Conservation (phyloP, 192 early-diverging fungal genomes). For the Coemansia sp. region DNA sequence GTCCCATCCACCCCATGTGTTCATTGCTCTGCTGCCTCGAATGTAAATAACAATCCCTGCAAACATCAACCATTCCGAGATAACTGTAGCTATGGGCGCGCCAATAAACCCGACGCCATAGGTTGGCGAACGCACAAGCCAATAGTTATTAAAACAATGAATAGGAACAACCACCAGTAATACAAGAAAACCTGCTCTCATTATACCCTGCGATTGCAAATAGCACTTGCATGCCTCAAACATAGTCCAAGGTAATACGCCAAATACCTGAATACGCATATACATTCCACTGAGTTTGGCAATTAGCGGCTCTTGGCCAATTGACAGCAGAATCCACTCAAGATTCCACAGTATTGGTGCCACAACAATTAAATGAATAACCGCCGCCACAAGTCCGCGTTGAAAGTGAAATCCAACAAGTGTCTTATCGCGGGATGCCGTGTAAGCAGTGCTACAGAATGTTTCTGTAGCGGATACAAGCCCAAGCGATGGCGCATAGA, state of each 20-base stretch:
- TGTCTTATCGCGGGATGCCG: constrained; percentile 15
- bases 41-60: constrained; percentile 62
- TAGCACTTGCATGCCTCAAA: constrained; percentile 77
- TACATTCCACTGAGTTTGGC: constrained; percentile 58
- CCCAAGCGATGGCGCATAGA: constrained; percentile 55
- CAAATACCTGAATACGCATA: constrained; percentile 61
- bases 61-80: constrained; percentile 67
- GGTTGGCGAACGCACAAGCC: constrained; percentile 62
- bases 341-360: constrained; percentile 6
- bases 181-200: constrained; percentile 75
- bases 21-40: constrained; percentile 53
- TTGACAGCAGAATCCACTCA: constrained; percentile 59
- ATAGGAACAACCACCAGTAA: constrained; percentile 65
- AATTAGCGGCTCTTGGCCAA: constrained; percentile 69
- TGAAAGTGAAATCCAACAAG: constrained; percentile 12
- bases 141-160: constrained; percentile 70
- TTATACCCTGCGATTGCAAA: constrained; percentile 75
- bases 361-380: neutral
- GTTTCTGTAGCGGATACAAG: constrained; percentile 40
- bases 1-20: constrained; percentile 80
- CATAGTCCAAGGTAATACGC: constrained; percentile 65
- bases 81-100: constrained; percentile 69
- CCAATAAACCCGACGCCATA: constrained; percentile 69
- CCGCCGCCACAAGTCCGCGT: neutral
- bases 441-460: constrained; percentile 5